Conservation (phyloP, 2,329 filamentous ascomycete species). For the Zymoseptoria ardabiliae region DNA sequence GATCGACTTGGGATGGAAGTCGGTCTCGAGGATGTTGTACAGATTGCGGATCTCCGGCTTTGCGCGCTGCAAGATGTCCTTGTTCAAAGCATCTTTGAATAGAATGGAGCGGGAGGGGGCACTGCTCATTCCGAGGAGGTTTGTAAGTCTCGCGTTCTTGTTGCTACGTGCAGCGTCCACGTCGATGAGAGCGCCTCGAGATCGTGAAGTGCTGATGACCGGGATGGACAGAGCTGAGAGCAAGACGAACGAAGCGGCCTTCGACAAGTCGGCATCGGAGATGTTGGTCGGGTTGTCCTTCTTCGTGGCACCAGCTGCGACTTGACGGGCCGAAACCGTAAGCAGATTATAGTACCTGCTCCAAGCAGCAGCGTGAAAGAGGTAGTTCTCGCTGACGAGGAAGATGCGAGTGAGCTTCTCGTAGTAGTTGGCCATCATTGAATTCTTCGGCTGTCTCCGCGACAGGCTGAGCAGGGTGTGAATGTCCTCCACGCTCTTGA, state of each 20-base stretch:
- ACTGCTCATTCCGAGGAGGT: conserved; percentile 86
- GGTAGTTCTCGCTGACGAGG: conserved; percentile 97
- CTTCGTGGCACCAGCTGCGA: conserved; percentile 81
- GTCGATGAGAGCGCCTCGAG: conserved; percentile 89
- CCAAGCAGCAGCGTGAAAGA: conserved; percentile 98
- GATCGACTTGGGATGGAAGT: conserved; percentile 97
- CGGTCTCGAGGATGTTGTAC: conserved; percentile 97
- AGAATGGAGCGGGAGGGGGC: conserved; percentile 81
- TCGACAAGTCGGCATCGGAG: conserved; percentile 82
- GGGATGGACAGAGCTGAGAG: conserved; percentile 94
- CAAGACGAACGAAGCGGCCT: conserved; percentile 90
- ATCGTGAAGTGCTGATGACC: conserved; percentile 96
- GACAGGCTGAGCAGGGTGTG: conserved; percentile 94
- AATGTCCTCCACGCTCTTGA: conserved; percentile 98
- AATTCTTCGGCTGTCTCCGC: conserved; percentile 95
- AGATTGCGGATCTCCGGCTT: conserved; percentile 92
- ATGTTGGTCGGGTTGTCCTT: conserved; percentile 80
- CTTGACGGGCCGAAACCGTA: conserved; percentile 75
- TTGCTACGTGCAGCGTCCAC: conserved; percentile 96
- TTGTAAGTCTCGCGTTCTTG: conserved; percentile 96
- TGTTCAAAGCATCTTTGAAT: conserved; percentile 93
- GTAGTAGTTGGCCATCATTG: conserved; percentile 99
- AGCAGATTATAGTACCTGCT: conserved; percentile 95
- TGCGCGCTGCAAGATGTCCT: conserved; percentile 86
- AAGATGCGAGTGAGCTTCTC: conserved; percentile 98